Evolutionary conservation across 2,329 filamentous ascomycete genomes (phyloP).

Genomic region (Venturia oleaginea): DNA sequence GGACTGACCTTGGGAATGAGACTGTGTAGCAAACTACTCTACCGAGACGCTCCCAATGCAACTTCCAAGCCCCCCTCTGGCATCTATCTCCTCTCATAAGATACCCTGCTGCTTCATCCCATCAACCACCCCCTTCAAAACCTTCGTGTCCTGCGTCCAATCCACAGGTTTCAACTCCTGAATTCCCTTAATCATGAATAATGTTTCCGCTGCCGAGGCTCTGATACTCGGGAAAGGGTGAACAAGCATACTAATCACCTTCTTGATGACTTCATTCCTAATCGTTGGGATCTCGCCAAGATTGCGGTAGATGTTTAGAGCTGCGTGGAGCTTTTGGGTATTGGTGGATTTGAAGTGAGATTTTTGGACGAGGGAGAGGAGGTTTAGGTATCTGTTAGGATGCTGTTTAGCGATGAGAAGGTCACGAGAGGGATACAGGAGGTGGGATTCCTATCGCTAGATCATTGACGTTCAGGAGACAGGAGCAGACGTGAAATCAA

Average conservation of each 20-base stretch:
- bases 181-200: slow-evolving; percentile 30
- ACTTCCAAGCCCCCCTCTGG: neutral
- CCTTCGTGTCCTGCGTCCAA: slow-evolving; percentile 27
- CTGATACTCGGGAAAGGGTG: slow-evolving; percentile 66
- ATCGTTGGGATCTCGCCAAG: slow-evolving; percentile 48
- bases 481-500: too few relatives aligned
- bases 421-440: neutral
- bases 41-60: too few relatives aligned
- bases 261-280: slow-evolving; percentile 51
- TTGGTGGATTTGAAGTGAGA: slow-evolving; percentile 76
- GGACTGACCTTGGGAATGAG: too few relatives aligned
- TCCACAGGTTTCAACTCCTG: slow-evolving; percentile 27
- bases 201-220: slow-evolving; percentile 31
- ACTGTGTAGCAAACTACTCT: too few relatives aligned
- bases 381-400: neutral
- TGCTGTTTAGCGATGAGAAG: neutral
- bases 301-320: slow-evolving; percentile 68
- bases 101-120: neutral
- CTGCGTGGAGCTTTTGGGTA: slow-evolving; percentile 71
- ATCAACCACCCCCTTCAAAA: slow-evolving; percentile 24
- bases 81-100: neutral
- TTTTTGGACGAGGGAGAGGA: slow-evolving; percentile 67
- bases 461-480: too few relatives aligned
- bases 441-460: too few relatives aligned
- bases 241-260: slow-evolving; percentile 62